These are phyloP conservation scores for Urtica urens DNA, from an alignment of 306 rosid genomes.

Conservation along the genomic window DNA sequence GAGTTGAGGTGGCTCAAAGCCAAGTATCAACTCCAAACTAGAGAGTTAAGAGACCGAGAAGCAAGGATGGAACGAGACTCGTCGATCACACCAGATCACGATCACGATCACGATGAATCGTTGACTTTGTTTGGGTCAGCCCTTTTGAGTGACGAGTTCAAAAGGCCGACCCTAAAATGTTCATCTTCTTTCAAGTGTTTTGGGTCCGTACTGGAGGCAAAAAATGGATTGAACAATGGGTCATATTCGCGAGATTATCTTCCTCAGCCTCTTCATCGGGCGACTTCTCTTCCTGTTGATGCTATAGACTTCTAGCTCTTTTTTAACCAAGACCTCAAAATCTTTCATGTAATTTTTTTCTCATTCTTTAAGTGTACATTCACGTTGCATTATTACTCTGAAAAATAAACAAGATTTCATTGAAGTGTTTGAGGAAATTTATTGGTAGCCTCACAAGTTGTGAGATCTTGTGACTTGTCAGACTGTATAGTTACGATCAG, in stretches of 20 bases:
- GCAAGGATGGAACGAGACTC: conserved; percentile 33
- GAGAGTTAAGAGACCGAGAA: conserved; percentile 74
- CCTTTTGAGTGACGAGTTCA: conserved; percentile 19
- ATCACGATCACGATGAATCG: conserved; percentile 21
- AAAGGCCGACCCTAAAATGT: conserved; percentile 17
- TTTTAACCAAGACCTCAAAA: no score
- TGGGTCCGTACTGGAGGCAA: conserved; percentile 8
- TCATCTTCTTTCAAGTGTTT: conserved; percentile 21
- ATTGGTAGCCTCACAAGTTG: no score
- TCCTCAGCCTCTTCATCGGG: conserved; percentile 70
- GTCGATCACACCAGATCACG: conserved; percentile 25
- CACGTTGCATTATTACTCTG: no score
- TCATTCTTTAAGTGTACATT: no score
- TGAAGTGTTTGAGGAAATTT: no score
- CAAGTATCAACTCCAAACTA: conserved; percentile 79
- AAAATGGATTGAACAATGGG: conserved; percentile 23
- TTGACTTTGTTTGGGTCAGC: conserved; percentile 10
- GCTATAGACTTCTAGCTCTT: conserved; percentile 61
- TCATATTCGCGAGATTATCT: conserved; percentile 36
- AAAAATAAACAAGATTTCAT: no score
- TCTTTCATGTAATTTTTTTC: no score
- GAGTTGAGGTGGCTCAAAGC: conserved; percentile 99
- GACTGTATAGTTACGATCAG: no score
- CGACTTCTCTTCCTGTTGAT: conserved; percentile 96
- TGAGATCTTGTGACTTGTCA: no score